phyloP scores from a whole-genome alignment of 2,329 filamentous ascomycete species.

The Blastomyces gilchristii region DNA sequence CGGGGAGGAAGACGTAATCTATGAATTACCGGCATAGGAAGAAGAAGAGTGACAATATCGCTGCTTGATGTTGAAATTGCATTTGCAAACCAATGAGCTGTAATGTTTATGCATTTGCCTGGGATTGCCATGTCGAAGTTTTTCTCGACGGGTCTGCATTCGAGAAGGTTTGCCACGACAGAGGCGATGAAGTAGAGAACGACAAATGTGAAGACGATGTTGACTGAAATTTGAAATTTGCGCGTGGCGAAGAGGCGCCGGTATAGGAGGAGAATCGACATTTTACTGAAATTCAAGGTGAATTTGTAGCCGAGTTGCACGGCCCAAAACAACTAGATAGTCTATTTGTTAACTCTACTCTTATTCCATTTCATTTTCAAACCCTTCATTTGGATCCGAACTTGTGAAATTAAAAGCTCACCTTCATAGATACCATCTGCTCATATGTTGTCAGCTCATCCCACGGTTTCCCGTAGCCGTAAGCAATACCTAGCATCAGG shows the following conservation, averaged over 20 bases:
- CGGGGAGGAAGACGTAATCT: constrained; percentile 23
- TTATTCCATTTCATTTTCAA: not conserved
- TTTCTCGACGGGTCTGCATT: constrained; percentile 41
- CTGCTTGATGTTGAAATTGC: constrained; percentile 29
- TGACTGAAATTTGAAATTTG: constrained; percentile 39
- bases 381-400: not conserved
- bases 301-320: constrained; percentile 47
- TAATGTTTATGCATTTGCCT: constrained; percentile 38
- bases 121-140: constrained; percentile 38
- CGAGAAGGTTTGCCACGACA: constrained; percentile 39
- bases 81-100: constrained; percentile 42
- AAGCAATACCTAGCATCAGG: constrained; percentile 17
- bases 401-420: constrained; percentile 10
- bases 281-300: constrained; percentile 45
- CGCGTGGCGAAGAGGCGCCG: constrained; percentile 42
- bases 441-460: constrained; percentile 17
- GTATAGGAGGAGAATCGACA: constrained; percentile 45
- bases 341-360: not conserved
- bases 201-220: constrained; percentile 35
- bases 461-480: constrained; percentile 23
- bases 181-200: constrained; percentile 40
- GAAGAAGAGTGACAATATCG: constrained; percentile 26
- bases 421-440: constrained; percentile 19
- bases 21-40: constrained; percentile 27
- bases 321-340: constrained; percentile 39